Percentiles rank a stretch among this genome's conserved stretches.
phyloP scores from a whole-genome alignment of 202 grass and related monocot species.

The Elaeis oleifera region DNA sequence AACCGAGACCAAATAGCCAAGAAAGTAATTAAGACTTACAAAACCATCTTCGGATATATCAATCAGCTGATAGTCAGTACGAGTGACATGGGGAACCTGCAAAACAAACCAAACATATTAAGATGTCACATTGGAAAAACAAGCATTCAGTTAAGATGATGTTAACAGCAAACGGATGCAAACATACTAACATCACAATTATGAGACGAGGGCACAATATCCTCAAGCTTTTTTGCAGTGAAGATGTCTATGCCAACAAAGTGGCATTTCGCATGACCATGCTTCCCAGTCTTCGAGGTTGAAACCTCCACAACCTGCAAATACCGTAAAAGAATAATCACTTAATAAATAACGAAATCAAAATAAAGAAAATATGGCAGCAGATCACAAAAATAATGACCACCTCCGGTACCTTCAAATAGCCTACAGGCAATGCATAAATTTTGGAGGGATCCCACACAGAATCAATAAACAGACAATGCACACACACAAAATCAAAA shows the following conservation, averaged over 20 bases:
- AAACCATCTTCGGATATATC: slow-evolving; percentile 91
- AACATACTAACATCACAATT: slow-evolving; percentile 66
- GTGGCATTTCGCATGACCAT: slow-evolving; percentile 91
- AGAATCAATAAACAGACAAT: too few relatives aligned
- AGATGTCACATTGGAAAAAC: not conserved
- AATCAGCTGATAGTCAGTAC: slow-evolving; percentile 87
- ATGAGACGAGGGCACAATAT: slow-evolving; percentile 87
- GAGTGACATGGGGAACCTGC: slow-evolving; percentile 68
- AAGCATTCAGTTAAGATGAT: not conserved
- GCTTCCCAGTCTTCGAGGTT: slow-evolving; percentile 93
- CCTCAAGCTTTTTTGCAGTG: slow-evolving; percentile 82
- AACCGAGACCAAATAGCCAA: slow-evolving; percentile 1
- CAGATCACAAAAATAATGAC: too few relatives aligned
- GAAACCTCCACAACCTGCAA: slow-evolving; percentile 91
- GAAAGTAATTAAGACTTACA: slow-evolving; percentile 34
- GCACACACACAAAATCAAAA: too few relatives aligned
- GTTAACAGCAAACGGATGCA: not conserved
- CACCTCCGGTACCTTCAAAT: too few relatives aligned
- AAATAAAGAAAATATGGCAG: too few relatives aligned
- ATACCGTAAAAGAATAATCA: slow-evolving; percentile 1
- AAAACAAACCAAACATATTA: slow-evolving; percentile 9
- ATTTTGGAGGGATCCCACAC: too few relatives aligned
- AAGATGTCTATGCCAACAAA: slow-evolving; percentile 92
- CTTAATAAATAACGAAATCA: too few relatives aligned
- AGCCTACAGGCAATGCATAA: too few relatives aligned